Conservation (phyloP, 768 basidiomycete genomes). For the Boletus huronensis region DNA sequence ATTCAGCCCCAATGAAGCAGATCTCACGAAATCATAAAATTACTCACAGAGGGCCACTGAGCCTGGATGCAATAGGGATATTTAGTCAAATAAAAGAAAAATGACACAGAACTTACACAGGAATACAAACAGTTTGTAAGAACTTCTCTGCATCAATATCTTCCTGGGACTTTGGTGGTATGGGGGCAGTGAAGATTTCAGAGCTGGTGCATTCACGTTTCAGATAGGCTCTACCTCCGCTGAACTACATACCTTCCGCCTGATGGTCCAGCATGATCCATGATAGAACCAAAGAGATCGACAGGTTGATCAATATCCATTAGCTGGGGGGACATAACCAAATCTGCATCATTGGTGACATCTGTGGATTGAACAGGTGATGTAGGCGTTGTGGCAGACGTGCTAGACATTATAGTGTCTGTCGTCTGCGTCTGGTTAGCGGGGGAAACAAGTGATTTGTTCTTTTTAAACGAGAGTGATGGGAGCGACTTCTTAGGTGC, state of each 20-base stretch:
- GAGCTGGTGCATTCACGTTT: background rate
- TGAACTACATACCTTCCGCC: constrained; percentile 14
- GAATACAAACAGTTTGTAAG: constrained; percentile 23
- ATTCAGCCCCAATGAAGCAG: background rate
- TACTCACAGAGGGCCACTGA: constrained; percentile 26
- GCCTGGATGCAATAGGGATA: constrained; percentile 10
- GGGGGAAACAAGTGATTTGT: constrained; percentile 14
- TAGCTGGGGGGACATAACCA: constrained; percentile 16
- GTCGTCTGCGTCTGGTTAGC: constrained; percentile 11
- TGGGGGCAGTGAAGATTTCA: constrained; percentile 1
- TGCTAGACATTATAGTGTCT: constrained; percentile 6
- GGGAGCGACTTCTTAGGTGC: constrained; percentile 24
- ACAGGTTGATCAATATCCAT: constrained; percentile 19
- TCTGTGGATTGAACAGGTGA: constrained; percentile 9
- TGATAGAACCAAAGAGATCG: constrained; percentile 12
- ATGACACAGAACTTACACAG: constrained; percentile 19
- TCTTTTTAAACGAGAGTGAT: constrained; percentile 46
- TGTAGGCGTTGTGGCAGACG: background rate
- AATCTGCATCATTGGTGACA: background rate
- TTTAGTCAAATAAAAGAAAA: background rate
- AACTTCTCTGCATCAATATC: constrained; percentile 27
- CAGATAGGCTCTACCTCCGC: background rate
- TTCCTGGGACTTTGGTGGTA: constrained; percentile 18
- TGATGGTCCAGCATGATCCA: constrained; percentile 5
- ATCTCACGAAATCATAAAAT: background rate